Percentiles rank a stretch among this genome's conserved stretches.
Conservation (phyloP, 192 early-diverging fungal genomes). For the Coemansia sp. region DNA sequence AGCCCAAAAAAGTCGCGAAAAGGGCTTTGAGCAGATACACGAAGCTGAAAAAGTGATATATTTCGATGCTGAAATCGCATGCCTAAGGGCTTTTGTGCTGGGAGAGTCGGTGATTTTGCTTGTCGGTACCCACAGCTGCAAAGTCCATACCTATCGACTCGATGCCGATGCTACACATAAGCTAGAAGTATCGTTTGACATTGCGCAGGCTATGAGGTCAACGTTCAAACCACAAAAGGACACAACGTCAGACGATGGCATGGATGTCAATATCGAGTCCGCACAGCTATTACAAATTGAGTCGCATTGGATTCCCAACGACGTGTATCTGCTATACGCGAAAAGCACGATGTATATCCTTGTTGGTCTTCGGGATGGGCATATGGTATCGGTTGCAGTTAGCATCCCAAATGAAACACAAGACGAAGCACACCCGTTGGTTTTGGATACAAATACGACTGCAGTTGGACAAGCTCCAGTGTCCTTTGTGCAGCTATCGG, state of each 20-base stretch:
- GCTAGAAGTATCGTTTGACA: not conserved
- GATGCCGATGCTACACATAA: not conserved
- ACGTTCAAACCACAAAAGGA: not conserved
- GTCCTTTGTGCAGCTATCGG: not conserved
- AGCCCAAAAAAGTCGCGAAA: not conserved
- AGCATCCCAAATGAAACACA: not conserved
- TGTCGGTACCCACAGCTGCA: slow-evolving; percentile 23
- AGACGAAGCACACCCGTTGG: not conserved
- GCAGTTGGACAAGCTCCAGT: not conserved
- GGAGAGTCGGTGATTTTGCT: slow-evolving; percentile 1
- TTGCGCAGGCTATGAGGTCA: not conserved
- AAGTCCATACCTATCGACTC: slow-evolving; percentile 10
- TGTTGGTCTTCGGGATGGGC: slow-evolving; percentile 37
- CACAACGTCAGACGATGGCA: not conserved
- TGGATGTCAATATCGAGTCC: slow-evolving; percentile 7
- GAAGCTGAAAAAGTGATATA: not conserved
- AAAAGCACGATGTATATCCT: slow-evolving; percentile 10
- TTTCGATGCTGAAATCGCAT: slow-evolving; percentile 21
- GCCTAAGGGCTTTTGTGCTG: slow-evolving; percentile 25
- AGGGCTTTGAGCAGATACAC: not conserved
- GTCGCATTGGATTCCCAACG: slow-evolving; percentile 18
- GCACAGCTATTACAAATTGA: not conserved
- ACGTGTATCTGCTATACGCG: slow-evolving; percentile 21
- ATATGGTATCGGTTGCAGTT: slow-evolving; percentile 3
- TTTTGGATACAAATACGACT: not conserved